Evolutionary conservation across 1,284 basidiomycete genomes (phyloP), one percentile per base, ranked within the genome.

Genomic region (Ceratobasidium papillatum): DNA sequence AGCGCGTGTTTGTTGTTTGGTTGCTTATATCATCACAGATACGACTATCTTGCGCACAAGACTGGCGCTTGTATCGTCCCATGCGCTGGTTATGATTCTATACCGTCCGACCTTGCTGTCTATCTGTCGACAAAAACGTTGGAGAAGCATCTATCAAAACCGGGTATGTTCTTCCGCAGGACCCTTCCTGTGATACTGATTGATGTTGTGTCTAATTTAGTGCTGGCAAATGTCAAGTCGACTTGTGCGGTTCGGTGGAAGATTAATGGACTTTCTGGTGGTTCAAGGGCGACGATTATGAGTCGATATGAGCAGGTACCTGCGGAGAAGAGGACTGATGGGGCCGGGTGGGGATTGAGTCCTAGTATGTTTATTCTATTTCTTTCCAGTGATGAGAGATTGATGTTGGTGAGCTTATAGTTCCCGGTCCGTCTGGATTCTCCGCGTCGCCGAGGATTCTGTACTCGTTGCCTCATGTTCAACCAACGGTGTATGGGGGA

Each of bases 61-160:
- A 90, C 88, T 0, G 86, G 87, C 22, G 83, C 92, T 0, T 86
- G 90, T 76, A 90, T 95, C 76, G 85, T 94, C 8, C 90, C 90
- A 12, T 84, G 87, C 2, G 91, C 88, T 75, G 93, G 91, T 0
- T 87, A 91, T 76, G 93, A 94, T 81, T 91, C 90, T 19, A 80
- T 92, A 17, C 91, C 92, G 1, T 88, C 89, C 14, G 93, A 94
- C 80, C 80, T 90, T 27, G 81, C 84, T 7, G 87, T 88, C 0
- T 90, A 87, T 81, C 83, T 92, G 63, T 84, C 87, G 14, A 86
- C 85, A 43, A 83, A 83, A 64, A 86, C 84, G 0, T 82, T 87
- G 68, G 85, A 87, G 78, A 78, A 25, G 78, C 78, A 11, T 74
- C 80, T n/a, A 77, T 83, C 12, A 80, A 80, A 4, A 80, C 82